phyloP scores from a whole-genome alignment of 495 filamentous ascomycete species.

The Hapsidospora chrysogenum region DNA sequence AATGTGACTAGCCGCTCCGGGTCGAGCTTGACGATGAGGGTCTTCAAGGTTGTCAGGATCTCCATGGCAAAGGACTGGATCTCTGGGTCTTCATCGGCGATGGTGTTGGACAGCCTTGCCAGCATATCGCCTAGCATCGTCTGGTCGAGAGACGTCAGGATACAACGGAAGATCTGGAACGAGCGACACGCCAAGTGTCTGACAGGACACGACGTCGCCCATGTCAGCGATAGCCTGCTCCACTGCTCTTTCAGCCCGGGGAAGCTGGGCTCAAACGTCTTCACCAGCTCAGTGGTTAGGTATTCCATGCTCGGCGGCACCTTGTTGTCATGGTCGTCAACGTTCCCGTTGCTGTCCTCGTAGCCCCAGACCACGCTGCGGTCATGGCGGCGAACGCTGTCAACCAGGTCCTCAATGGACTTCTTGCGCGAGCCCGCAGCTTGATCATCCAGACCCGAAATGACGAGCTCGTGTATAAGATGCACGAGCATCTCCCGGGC shows the following conservation, averaged over 20 bases:
- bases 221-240: conserved; percentile 75
- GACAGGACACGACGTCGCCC: conserved; percentile 96
- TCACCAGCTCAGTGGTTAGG: conserved; percentile 62
- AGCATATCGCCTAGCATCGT: conserved; percentile 94
- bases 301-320: conserved; percentile 80
- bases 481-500: conserved; percentile 96
- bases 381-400: conserved; percentile 77
- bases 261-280: conserved; percentile 69
- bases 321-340: conserved; percentile 51
- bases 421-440: conserved; percentile 46
- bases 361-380: conserved; percentile 80
- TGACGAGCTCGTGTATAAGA: conserved; percentile 89
- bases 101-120: conserved; percentile 82
- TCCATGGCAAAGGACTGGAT: conserved; percentile 96
- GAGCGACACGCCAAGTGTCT: conserved; percentile 88
- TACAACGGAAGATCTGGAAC: conserved; percentile 92
- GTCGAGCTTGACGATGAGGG: conserved; percentile 72
- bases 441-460: conserved; percentile 72
- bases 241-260: conserved; percentile 81
- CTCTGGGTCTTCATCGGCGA: conserved; percentile 80
- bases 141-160: conserved; percentile 76
- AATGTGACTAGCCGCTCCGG: conserved; percentile 65
- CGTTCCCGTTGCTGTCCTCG: conserved; percentile 73
- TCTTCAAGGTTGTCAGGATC: conserved; percentile 82
- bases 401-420: conserved; percentile 74